Evolutionary conservation across 345 rosid species (phyloP).

Genomic region (Diplotaxis tenuifolia): DNA sequence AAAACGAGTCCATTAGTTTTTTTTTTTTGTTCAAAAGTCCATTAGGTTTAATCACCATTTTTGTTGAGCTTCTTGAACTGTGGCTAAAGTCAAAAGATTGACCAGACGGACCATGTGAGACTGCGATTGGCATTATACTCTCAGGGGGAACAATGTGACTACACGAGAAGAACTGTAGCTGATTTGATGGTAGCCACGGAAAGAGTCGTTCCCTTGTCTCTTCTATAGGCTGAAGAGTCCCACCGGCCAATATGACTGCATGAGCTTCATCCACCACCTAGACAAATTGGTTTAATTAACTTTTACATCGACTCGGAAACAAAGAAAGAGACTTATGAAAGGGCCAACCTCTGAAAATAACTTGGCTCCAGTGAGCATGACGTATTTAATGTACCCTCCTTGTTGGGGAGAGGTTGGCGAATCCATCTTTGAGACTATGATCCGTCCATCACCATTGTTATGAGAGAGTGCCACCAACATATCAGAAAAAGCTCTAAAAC

Average conservation of each 20-base stretch:
- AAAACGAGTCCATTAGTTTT: no score
- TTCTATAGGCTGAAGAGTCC: conserved; percentile 95
- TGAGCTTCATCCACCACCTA: conserved; percentile 85
- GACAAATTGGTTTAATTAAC: conserved; percentile 24
- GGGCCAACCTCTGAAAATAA: conserved; percentile 78
- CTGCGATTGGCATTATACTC: conserved; percentile 76
- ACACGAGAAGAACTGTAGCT: conserved; percentile 81
- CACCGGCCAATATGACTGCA: conserved; percentile 86
- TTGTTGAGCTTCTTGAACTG: conserved; percentile 61
- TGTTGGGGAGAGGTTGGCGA: conserved; percentile 43
- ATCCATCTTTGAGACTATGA: conserved; percentile 68
- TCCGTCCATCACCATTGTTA: conserved; percentile 79
- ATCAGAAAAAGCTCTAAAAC: conserved; percentile 69
- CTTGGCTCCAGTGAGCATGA: conserved; percentile 87
- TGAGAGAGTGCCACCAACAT: conserved; percentile 71
- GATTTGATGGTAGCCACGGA: conserved; percentile 68
- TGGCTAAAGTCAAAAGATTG: conserved; percentile 84
- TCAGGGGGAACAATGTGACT: conserved; percentile 82
- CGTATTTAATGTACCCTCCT: conserved; percentile 73
- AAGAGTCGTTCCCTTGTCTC: conserved; percentile 91
- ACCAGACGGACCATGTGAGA: conserved; percentile 83
- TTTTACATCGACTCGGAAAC: neutral
- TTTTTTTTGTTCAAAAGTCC: no score
- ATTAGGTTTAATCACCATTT: no score
- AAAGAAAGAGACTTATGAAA: conserved; percentile 6